These are phyloP conservation scores for Andrographis paniculata DNA, from an alignment of 305 asterid species.

Conservation along the genomic window DNA sequence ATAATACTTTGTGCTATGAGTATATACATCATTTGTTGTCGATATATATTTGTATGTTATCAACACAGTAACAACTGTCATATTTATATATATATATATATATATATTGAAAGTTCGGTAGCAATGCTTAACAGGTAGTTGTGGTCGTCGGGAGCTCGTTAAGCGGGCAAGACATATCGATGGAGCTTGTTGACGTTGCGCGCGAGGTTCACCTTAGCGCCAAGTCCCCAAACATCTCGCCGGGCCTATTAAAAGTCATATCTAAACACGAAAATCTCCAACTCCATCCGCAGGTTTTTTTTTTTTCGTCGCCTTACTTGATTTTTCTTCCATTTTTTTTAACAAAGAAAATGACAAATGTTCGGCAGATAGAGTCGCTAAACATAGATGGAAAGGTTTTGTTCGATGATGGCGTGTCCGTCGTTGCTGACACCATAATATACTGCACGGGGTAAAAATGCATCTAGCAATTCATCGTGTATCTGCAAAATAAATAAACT, in stretches of 20 bases:
- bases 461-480: background rate
- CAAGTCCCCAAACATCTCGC: constrained; percentile 35
- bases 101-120: too few species aligned
- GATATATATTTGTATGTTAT: too few species aligned
- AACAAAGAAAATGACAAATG: background rate
- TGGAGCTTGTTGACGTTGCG: constrained; percentile 74
- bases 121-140: constrained; percentile 40
- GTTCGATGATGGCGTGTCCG: constrained; percentile 55
- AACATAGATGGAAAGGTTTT: constrained; percentile 66
- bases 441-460: constrained; percentile 88
- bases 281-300: constrained; percentile 62
- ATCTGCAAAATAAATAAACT: background rate
- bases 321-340: background rate
- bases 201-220: constrained; percentile 66
- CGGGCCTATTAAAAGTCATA: constrained; percentile 62
- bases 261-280: constrained; percentile 47
- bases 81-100: too few species aligned
- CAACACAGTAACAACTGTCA: too few species aligned
- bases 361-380: constrained; percentile 62
- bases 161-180: constrained; percentile 86
- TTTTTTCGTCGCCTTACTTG: too few species aligned
- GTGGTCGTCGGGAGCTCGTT: constrained; percentile 79
- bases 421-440: constrained; percentile 59
- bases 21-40: too few species aligned
- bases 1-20: too few species aligned